Percentiles rank a stretch among this genome's conserved stretches.
These are phyloP conservation scores for Athelia psychrophila DNA, from an alignment of 1,284 basidiomycete species.

Conservation along the genomic window DNA sequence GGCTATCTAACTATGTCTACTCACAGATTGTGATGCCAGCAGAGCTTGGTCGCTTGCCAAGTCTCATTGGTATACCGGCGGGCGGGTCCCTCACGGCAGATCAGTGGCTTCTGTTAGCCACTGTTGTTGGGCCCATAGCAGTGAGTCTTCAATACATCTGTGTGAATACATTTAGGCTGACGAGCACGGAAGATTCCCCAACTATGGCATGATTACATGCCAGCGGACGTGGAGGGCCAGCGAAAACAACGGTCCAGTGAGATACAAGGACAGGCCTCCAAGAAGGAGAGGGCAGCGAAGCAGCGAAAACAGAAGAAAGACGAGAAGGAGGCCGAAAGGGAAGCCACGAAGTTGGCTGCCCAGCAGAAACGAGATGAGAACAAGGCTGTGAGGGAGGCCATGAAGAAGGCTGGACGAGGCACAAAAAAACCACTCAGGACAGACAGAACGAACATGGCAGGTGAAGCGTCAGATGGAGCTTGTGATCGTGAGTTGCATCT, in stretches of 20 bases:
- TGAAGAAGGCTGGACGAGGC: too few species aligned
- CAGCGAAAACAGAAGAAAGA: too few species aligned
- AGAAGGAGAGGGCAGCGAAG: neutral
- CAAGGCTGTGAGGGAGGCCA: too few species aligned
- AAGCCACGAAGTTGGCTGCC: too few species aligned
- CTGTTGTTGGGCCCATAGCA: slow-evolving; percentile 2
- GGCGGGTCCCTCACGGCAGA: slow-evolving; percentile 5
- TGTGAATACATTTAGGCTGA: neutral
- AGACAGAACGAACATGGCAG: too few species aligned
- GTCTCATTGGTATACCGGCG: slow-evolving; percentile 2
- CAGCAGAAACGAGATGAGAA: too few species aligned
- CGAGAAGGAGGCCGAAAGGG: too few species aligned
- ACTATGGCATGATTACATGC: slow-evolving; percentile 1
- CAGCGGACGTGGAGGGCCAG: neutral
- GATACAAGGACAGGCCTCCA: neutral
- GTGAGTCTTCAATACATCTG: neutral
- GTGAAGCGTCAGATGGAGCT: too few species aligned
- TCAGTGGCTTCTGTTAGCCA: slow-evolving; percentile 3
- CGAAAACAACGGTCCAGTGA: neutral
- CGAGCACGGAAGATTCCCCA: neutral
- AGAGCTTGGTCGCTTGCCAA: neutral
- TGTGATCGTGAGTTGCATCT: too few species aligned
- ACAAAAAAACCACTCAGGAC: too few species aligned
- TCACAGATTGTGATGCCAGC: neutral
- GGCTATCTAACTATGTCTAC: neutral